phyloP scores from a whole-genome alignment of 1,139 yeast genomes.

The Candida gigantensis region DNA sequence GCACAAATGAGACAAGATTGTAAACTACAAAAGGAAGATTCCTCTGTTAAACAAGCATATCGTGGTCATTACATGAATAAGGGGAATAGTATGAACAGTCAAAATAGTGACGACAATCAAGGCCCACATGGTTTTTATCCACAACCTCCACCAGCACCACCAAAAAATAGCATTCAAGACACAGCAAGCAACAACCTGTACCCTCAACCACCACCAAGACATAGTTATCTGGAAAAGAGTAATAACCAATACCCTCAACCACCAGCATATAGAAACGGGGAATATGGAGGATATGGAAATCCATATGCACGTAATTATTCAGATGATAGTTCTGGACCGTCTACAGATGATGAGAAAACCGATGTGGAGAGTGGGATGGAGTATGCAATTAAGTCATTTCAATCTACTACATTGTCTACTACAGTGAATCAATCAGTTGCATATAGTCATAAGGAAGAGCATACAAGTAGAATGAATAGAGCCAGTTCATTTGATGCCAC shows the following conservation, averaged over 20 bases:
- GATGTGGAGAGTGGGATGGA: slow-evolving; percentile 5
- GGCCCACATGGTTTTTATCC: slow-evolving; percentile 3
- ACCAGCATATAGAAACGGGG: not conserved
- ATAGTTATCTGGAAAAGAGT: not conserved
- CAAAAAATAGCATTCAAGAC: too few species aligned
- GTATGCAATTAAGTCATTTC: slow-evolving; percentile 7
- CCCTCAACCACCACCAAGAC: slow-evolving; percentile 4
- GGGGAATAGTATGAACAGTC: slow-evolving; percentile 8
- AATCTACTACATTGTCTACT: slow-evolving; percentile 6
- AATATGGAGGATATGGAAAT: too few species aligned
- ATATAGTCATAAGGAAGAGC: not conserved
- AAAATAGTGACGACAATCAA: slow-evolving; percentile 9
- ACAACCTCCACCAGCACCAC: not conserved
- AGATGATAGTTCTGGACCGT: not conserved
- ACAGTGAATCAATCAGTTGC: slow-evolving; percentile 3
- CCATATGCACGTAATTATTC: too few species aligned
- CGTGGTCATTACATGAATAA: slow-evolving; percentile 12
- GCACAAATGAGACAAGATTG: not conserved
- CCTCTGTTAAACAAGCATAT: slow-evolving; percentile 7
- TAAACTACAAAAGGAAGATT: not conserved
- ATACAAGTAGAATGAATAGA: slow-evolving; percentile 2
- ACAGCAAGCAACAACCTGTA: not conserved
- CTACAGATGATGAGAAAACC: slow-evolving; percentile 3
- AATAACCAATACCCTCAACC: not conserved
- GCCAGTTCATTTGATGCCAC: slow-evolving; percentile 40